Evolutionary conservation across 345 rosid species (phyloP).

Genomic region (Corchorus olitorius): DNA sequence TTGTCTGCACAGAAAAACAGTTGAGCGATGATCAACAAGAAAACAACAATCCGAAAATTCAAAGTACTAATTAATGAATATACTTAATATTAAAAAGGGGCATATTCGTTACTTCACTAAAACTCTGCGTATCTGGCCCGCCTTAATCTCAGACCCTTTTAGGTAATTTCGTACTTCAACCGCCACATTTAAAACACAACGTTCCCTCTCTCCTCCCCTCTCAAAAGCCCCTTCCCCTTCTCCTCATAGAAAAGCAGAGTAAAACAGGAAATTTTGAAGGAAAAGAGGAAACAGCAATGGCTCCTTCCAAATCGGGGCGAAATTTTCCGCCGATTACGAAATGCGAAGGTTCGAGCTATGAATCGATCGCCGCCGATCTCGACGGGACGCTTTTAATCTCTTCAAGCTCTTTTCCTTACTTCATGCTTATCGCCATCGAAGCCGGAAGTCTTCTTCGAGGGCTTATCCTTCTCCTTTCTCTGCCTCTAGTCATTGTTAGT

Average conservation of each 20-base stretch:
- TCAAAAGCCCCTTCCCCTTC: not conserved
- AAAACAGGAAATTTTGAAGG: not conserved
- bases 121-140: not conserved
- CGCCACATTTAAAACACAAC: conserved; percentile 55
- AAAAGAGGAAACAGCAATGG: conserved; percentile 28
- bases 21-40: not conserved
- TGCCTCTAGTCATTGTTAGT: conserved; percentile 64
- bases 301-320: conserved; percentile 23
- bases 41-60: not conserved
- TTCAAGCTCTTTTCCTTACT: conserved; percentile 86
- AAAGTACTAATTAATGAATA: not conserved
- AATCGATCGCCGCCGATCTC: conserved; percentile 86
- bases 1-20: not conserved
- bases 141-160: conserved; percentile 25
- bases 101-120: not conserved
- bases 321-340: conserved; percentile 58
- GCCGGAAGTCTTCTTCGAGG: conserved; percentile 95
- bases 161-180: conserved; percentile 34
- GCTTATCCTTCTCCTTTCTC: conserved; percentile 64
- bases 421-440: conserved; percentile 86
- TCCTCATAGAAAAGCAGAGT: not conserved
- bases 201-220: conserved; percentile 39
- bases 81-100: not conserved
- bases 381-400: conserved; percentile 89
- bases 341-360: conserved; percentile 48